These are phyloP conservation scores for Apiospora marii DNA, from an alignment of 2,329 filamentous ascomycete species.

Conservation along the genomic window DNA sequence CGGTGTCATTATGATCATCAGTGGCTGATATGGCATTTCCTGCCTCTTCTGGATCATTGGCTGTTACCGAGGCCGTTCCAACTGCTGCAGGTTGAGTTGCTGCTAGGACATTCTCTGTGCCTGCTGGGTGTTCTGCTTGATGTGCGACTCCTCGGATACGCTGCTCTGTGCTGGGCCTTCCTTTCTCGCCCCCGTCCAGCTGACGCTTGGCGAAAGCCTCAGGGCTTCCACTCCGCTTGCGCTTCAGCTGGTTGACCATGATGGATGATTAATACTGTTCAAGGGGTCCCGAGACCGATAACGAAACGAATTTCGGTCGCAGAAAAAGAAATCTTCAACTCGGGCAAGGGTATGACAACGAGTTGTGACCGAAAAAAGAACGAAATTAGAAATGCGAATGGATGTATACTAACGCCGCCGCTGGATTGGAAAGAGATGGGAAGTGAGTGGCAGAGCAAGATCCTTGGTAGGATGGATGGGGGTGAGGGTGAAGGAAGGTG, in stretches of 20 bases:
- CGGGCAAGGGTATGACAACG: background rate
- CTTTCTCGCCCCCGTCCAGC: background rate
- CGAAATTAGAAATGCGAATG: background rate
- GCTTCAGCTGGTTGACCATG: slow-evolving; percentile 2
- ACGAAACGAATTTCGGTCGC: background rate
- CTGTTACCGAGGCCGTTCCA: background rate
- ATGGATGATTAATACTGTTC: background rate
- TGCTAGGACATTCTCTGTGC: background rate
- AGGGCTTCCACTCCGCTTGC: slow-evolving; percentile 5
- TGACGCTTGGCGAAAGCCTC: background rate
- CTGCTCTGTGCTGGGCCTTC: background rate
- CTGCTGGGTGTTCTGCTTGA: background rate
- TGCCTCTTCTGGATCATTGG: background rate
- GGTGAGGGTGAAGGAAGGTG: background rate
- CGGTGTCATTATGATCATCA: background rate
- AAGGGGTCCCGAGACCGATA: background rate
- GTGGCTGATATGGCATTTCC: background rate
- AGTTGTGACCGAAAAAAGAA: background rate
- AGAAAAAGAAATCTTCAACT: background rate
- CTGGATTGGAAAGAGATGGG: background rate
- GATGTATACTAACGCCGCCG: background rate
- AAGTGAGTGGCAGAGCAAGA: background rate
- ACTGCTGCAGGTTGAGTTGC: background rate
- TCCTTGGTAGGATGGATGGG: background rate
- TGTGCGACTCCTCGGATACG: background rate